A percentile compares a stretch with the other conserved stretches of the same genome.
Evolutionary conservation across 345 rosid genomes (phyloP).

Genomic region (Laguncularia racemosa): DNA sequence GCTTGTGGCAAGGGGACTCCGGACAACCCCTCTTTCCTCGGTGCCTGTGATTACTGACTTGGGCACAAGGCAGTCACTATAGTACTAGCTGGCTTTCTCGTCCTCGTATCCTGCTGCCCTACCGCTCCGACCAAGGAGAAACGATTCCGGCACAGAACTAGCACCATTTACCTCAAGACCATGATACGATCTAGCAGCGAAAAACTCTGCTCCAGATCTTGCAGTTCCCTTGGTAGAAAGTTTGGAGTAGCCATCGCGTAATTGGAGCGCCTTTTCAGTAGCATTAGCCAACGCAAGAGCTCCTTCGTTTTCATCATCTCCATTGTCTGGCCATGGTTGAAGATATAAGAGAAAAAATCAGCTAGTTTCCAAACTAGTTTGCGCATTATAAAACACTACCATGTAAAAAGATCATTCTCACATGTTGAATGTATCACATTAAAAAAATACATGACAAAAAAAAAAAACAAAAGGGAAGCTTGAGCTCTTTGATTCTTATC

Average conservation of each 20-base stretch:
- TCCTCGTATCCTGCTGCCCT: conserved; percentile 56
- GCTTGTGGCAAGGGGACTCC: no score
- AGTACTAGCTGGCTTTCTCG: conserved; percentile 23
- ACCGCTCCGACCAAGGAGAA: conserved; percentile 67
- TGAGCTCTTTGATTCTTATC: no score
- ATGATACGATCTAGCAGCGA: conserved; percentile 53
- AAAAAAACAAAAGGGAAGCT: no score
- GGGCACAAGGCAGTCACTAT: not conserved
- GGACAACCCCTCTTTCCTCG: no score
- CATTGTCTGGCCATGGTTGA: conserved; percentile 21
- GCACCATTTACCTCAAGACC: conserved; percentile 55
- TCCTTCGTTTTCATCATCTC: conserved; percentile 29
- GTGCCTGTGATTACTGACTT: not conserved
- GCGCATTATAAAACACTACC: not conserved
- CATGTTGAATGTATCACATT: not conserved
- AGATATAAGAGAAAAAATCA: not conserved
- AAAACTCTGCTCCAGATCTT: conserved; percentile 80
- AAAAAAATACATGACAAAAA: no score
- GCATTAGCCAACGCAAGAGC: conserved; percentile 54
- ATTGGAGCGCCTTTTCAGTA: conserved; percentile 58
- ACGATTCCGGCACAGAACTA: conserved; percentile 43
- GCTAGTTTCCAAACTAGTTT: not conserved
- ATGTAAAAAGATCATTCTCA: not conserved
- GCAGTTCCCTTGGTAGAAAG: conserved; percentile 41
- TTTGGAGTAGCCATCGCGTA: conserved; percentile 33